Conservation (phyloP, 495 filamentous ascomycete species). For the Penicillium bialowiezense region DNA sequence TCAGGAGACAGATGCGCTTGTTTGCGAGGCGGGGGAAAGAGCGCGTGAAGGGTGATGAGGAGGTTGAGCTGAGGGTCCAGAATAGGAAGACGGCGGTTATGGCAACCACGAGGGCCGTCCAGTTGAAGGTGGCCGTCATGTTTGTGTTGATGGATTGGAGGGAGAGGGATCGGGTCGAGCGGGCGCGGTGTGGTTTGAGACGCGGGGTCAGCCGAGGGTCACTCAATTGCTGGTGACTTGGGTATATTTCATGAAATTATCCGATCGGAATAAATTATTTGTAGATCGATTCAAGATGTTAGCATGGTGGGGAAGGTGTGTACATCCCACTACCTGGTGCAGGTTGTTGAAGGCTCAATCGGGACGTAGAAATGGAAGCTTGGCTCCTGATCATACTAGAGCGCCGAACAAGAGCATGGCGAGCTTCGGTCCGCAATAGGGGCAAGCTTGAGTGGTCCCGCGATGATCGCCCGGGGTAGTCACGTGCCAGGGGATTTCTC, state of each 20-base stretch:
- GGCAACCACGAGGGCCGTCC: slow-evolving; percentile 31
- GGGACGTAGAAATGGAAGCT: background rate
- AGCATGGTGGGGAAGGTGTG: slow-evolving; percentile 18
- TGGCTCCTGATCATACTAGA: background rate
- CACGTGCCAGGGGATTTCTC: slow-evolving; percentile 22
- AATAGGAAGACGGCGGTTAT: slow-evolving; percentile 37
- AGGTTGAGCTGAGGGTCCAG: slow-evolving; percentile 52
- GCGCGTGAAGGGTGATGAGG: slow-evolving; percentile 58
- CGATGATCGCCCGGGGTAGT: slow-evolving; percentile 21
- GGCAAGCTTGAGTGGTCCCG: slow-evolving; percentile 15
- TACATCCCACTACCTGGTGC: slow-evolving; percentile 10
- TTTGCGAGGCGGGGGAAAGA: slow-evolving; percentile 68
- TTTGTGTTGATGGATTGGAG: background rate
- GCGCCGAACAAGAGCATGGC: slow-evolving; percentile 18
- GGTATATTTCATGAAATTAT: background rate
- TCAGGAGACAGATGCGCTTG: slow-evolving; percentile 84
- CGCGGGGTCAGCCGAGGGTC: too few species aligned
- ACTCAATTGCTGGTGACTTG: too few species aligned
- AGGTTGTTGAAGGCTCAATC: background rate
- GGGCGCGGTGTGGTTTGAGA: background rate
- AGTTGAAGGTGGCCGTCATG: slow-evolving; percentile 21
- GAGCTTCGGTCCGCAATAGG: slow-evolving; percentile 16
- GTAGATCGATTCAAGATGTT: slow-evolving; percentile 12
- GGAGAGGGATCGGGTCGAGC: background rate
- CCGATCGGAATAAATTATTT: slow-evolving; percentile 7